Conservation (phyloP, 2,329 filamentous ascomycete genomes). For the Xylariales sp. region DNA sequence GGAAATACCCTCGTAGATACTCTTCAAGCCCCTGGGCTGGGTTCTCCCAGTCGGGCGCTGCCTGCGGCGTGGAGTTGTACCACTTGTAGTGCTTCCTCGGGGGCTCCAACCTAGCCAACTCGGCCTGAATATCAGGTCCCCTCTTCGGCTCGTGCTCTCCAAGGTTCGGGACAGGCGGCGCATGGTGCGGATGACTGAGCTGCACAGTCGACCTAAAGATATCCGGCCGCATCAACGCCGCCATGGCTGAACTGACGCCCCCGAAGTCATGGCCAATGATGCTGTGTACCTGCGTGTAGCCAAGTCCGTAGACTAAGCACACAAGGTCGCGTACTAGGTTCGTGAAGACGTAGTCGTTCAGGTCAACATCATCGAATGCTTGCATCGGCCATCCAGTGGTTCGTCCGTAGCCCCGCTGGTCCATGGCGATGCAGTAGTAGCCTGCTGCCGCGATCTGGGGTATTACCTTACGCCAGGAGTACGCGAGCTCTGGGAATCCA, state of each 20-base stretch:
- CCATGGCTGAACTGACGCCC: constrained; percentile 54
- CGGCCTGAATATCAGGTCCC: constrained; percentile 45
- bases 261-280: constrained; percentile 66
- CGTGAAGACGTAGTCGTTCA: constrained; percentile 52
- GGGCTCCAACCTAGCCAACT: constrained; percentile 48
- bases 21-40: constrained; percentile 37
- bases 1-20: constrained; percentile 63
- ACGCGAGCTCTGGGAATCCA: constrained; percentile 65
- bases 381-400: constrained; percentile 56
- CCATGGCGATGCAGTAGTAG: constrained; percentile 62
- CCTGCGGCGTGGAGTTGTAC: constrained; percentile 52
- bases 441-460: constrained; percentile 52
- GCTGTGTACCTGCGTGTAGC: constrained; percentile 52
- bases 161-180: constrained; percentile 43
- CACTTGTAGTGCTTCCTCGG: constrained; percentile 66
- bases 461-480: constrained; percentile 63
- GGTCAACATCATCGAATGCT: constrained; percentile 45
- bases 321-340: constrained; percentile 59
- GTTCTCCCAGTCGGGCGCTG: constrained; percentile 41
- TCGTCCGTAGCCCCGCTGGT: constrained; percentile 64
- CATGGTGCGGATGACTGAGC: constrained; percentile 62
- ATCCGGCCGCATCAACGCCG: constrained; percentile 59
- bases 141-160: constrained; percentile 12
- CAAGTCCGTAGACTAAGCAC: constrained; percentile 55
- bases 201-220: constrained; percentile 58